phyloP scores from a whole-genome alignment of 345 rosid genomes.

The Sisymbrium altissimum region DNA sequence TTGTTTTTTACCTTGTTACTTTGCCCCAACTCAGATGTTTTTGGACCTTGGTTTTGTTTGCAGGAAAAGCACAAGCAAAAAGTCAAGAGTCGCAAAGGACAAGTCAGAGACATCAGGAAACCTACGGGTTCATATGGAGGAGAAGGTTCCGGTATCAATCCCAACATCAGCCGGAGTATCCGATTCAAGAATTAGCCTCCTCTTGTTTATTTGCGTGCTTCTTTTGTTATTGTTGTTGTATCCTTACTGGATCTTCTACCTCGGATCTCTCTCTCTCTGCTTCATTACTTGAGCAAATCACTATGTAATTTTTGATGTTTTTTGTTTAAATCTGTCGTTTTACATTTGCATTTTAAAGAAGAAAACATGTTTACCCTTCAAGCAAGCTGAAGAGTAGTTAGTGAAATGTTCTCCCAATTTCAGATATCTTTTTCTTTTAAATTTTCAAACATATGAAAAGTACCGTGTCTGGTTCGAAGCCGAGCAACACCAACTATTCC shows the following conservation, averaged over 20 bases:
- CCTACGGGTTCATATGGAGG: constrained; percentile 60
- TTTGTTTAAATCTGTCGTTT: background rate
- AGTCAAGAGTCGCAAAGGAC: constrained; percentile 50
- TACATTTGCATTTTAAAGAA: background rate
- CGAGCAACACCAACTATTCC: too few species aligned
- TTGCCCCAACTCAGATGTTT: background rate
- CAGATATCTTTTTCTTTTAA: background rate
- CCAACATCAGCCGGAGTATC: constrained; percentile 56
- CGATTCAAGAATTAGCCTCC: constrained; percentile 46
- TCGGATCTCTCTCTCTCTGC: background rate
- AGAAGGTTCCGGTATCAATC: constrained; percentile 65
- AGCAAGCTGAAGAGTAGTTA: background rate
- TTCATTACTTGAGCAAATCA: background rate
- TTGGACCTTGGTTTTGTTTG: constrained; percentile 11
- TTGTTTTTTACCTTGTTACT: background rate
- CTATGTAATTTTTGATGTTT: constrained; percentile 10
- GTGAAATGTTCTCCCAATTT: background rate
- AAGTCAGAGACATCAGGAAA: constrained; percentile 52
- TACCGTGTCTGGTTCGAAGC: background rate
- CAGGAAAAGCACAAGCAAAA: constrained; percentile 54
- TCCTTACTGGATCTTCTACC: background rate
- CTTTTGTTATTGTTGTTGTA: background rate
- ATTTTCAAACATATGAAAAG: background rate
- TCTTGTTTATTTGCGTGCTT: background rate
- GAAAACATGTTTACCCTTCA: background rate